Base-by-base conservation (phyloP, 352 stramenopile species). In the Bremia lactucae region DNA sequence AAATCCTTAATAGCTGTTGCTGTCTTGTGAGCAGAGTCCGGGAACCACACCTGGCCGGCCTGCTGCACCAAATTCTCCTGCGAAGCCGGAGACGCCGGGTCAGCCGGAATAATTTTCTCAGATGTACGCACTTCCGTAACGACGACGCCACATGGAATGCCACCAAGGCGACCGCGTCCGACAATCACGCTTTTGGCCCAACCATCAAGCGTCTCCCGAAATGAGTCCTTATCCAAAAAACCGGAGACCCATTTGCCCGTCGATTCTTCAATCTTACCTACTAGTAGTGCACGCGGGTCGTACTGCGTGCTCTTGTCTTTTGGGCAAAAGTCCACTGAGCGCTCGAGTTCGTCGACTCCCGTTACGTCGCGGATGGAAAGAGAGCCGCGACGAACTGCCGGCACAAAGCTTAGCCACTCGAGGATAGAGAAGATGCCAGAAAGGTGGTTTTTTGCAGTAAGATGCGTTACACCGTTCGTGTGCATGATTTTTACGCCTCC, bases 131-230 rank as follows among this genome's bases (percentile, higher is more conserved):
- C 98, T 63, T 99, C 96, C 10, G 96, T 98, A 18, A 97, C 87
- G 35, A 99, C 95, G 8, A 99, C 94, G 67, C 97, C 97, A 47
- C 96, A 95, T 11, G 97, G 96, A 48, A 99, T 98, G 34, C 96
- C 96, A 49, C 96, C 97, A 6, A 99, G 74, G 25, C 97, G 82
- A 25, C 92, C 97, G 41, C 97, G 80, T 29, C 96, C 97, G 10
- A 97, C 88, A 38, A 99, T 83, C 3, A 99, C 97, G 38, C 95
- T 98, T 74, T 99, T 98, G 19, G 96, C 96, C 97, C 97, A 99
- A 40, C 95, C 96, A 41, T 92, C 84, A 20, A 99, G 80, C 39
- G 87, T 95, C 73, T 99, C 96, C 5, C 85, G 96, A 68, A 99
- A 99, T 53, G 92, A 98, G 40, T 92, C 85, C 48, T 95, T 94